Conservation (phyloP, 1,284 basidiomycete genomes). For the Neolentinus lepideus region DNA sequence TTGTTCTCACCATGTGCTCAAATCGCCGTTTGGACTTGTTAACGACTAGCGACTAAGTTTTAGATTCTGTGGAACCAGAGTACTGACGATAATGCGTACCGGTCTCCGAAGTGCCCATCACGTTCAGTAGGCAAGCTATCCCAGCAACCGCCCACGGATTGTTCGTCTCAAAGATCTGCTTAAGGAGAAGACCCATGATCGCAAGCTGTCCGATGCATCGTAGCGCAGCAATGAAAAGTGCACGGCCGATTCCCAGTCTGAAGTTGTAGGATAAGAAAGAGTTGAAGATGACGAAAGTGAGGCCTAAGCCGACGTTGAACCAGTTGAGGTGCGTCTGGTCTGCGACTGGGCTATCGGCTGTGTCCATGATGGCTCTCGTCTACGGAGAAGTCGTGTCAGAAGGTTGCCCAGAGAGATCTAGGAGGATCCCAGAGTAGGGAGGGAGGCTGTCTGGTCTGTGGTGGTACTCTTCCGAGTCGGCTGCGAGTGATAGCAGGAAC, state of each 20-base stretch:
- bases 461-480: not conserved
- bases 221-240: constrained; percentile 61
- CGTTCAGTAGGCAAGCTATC: constrained; percentile 67
- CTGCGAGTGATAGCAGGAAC: not conserved
- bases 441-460: not conserved
- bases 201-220: constrained; percentile 75
- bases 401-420: not conserved
- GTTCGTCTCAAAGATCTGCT: constrained; percentile 68
- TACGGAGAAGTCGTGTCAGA: not conserved
- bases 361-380: not conserved
- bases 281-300: constrained; percentile 66
- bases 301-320: constrained; percentile 39
- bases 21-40: constrained; percentile 77
- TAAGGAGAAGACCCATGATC: constrained; percentile 62
- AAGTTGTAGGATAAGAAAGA: constrained; percentile 57
- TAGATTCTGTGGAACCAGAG: not conserved
- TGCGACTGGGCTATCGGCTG: not conserved
- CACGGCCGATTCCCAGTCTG: constrained; percentile 61
- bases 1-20: constrained; percentile 53
- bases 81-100: constrained; percentile 28
- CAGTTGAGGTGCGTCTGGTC: not conserved
- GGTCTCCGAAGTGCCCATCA: constrained; percentile 64
- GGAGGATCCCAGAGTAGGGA: not conserved
- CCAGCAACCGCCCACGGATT: constrained; percentile 69
- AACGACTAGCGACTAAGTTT: constrained; percentile 33